phyloP scores from a whole-genome alignment of 768 basidiomycete species.

The Leccinum ochraceum region DNA sequence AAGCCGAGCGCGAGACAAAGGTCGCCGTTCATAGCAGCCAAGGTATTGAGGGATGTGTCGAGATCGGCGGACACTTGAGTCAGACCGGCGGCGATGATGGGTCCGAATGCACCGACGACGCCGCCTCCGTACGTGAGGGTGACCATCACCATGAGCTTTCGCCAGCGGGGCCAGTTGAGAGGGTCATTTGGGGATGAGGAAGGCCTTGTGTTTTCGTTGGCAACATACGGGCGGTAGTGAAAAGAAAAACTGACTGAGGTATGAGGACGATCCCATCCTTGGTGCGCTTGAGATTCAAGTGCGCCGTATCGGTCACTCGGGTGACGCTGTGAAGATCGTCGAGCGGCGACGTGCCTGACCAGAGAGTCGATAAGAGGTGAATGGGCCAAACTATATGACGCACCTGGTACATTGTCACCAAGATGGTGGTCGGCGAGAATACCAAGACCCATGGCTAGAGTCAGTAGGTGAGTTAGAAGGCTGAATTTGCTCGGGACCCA shows the following conservation, averaged over 20 bases:
- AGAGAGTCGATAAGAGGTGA: background rate
- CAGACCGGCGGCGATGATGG: background rate
- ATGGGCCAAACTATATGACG: background rate
- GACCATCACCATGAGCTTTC: slow-evolving; percentile 2
- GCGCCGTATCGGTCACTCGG: background rate
- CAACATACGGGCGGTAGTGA: background rate
- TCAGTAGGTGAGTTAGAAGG: background rate
- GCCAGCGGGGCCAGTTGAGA: background rate
- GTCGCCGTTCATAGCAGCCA: background rate
- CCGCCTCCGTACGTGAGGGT: background rate
- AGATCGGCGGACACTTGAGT: background rate
- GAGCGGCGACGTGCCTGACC: background rate
- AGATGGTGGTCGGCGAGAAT: background rate
- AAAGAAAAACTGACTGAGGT: background rate
- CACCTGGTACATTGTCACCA: slow-evolving; percentile 1
- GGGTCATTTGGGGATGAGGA: background rate
- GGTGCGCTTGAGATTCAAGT: background rate
- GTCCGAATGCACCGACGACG: background rate
- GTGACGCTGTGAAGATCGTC: background rate
- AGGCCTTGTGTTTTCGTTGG: background rate
- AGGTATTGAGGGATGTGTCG: background rate
- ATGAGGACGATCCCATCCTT: background rate
- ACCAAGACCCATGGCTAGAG: background rate
- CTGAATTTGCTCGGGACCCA: background rate
- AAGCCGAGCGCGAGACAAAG: background rate